phyloP scores from a whole-genome alignment of 78 protist genomes.

The Dictyostelium intermedium region DNA sequence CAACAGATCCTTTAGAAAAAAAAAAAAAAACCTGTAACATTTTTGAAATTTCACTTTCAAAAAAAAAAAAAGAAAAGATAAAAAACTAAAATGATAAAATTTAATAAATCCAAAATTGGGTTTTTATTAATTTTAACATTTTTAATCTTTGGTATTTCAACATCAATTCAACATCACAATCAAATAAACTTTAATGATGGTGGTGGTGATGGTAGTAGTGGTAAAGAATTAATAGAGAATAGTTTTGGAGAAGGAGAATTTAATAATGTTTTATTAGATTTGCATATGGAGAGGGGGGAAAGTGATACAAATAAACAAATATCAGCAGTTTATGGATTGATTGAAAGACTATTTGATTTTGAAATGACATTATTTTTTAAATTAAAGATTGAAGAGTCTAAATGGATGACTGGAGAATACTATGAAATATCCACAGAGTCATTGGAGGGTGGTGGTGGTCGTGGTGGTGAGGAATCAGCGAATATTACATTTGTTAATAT shows the following conservation, averaged over 20 bases:
- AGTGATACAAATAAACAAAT: neutral
- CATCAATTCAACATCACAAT: neutral
- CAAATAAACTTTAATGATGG: neutral
- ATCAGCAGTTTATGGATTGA: neutral
- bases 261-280: neutral
- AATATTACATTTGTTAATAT: neutral
- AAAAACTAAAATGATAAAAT: neutral
- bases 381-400: neutral
- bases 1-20: neutral
- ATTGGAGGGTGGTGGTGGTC: neutral
- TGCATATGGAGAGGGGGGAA: neutral
- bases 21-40: neutral
- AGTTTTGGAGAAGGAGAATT: neutral
- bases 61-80: neutral
- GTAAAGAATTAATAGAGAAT: too few species aligned
- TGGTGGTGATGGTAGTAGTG: neutral
- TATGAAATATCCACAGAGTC: neutral
- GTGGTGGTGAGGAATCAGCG: neutral
- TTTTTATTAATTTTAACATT: neutral
- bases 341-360: constrained; percentile 2
- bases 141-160: neutral
- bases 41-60: neutral
- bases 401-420: neutral
- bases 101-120: neutral
- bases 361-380: neutral